phyloP scores from a whole-genome alignment of 2,329 filamentous ascomycete genomes.

The Trichothecium roseum region DNA sequence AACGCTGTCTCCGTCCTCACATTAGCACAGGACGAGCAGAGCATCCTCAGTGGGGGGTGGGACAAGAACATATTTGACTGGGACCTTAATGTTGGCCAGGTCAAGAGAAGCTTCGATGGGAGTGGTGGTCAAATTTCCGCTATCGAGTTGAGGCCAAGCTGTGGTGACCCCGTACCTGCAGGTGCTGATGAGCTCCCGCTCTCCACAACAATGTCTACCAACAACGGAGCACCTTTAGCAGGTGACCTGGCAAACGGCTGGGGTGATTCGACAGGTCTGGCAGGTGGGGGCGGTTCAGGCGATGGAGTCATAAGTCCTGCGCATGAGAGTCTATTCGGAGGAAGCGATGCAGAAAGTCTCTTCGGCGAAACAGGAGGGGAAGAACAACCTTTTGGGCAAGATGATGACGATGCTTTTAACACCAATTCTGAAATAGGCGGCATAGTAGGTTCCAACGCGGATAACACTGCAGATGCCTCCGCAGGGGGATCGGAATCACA shows the following conservation, averaged over 20 bases:
- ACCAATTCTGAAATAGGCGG: no score
- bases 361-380: constrained; percentile 65
- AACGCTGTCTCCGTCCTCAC: constrained; percentile 86
- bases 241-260: constrained; percentile 25
- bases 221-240: constrained; percentile 54
- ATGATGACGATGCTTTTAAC: constrained; percentile 56
- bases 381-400: constrained; percentile 58
- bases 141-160: constrained; percentile 74
- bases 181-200: constrained; percentile 48
- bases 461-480: constrained; percentile 15
- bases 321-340: constrained; percentile 73
- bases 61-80: constrained; percentile 91
- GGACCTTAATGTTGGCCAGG: constrained; percentile 81
- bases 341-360: constrained; percentile 69
- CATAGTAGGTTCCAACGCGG: constrained; percentile 10
- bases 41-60: constrained; percentile 87
- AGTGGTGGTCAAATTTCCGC: constrained; percentile 77
- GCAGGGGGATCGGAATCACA: constrained; percentile 1
- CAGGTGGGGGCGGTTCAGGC: constrained; percentile 27
- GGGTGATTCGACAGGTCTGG: constrained; percentile 4
- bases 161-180: constrained; percentile 63
- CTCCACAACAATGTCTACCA: constrained; percentile 67
- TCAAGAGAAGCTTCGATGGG: constrained; percentile 65
- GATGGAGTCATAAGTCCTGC: constrained; percentile 58
- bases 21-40: constrained; percentile 74